Conservation (phyloP, 2,329 filamentous ascomycete species). For the Clonostachys rosea region DNA sequence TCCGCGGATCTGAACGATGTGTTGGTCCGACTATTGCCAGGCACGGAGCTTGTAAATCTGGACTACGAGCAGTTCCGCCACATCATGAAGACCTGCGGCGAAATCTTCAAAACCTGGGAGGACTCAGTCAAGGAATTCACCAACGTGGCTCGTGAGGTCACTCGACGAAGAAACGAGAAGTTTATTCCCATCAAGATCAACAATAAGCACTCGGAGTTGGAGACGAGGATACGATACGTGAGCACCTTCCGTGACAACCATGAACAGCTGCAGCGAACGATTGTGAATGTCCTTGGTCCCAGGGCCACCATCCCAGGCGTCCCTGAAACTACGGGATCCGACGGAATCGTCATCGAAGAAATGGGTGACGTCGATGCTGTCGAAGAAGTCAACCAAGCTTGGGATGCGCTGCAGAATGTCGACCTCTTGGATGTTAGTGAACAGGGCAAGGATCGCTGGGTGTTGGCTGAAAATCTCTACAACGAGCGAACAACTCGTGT, state of each 20-base stretch:
- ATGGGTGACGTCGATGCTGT: constrained; percentile 97
- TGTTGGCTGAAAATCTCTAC: constrained; percentile 90
- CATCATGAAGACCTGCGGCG: constrained; percentile 77
- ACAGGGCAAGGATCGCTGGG: constrained; percentile 88
- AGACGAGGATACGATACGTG: constrained; percentile 89
- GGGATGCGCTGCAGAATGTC: constrained; percentile 89
- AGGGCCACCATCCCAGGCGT: constrained; percentile 53
- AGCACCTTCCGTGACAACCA: constrained; percentile 94
- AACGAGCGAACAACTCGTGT: constrained; percentile 96
- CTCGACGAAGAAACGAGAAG: constrained; percentile 87
- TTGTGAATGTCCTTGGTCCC: constrained; percentile 91
- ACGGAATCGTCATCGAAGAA: constrained; percentile 78
- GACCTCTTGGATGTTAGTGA: constrained; percentile 89
- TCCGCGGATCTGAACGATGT: constrained; percentile 87
- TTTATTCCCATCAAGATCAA: constrained; percentile 98
- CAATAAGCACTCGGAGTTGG: constrained; percentile 81
- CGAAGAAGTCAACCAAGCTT: constrained; percentile 92
- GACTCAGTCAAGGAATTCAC: constrained; percentile 97
- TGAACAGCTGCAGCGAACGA: constrained; percentile 93
- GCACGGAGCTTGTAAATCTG: constrained; percentile 83
- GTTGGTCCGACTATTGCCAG: constrained; percentile 80
- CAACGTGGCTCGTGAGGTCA: constrained; percentile 93
- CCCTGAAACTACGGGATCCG: constrained; percentile 44
- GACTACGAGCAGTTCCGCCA: constrained; percentile 86
- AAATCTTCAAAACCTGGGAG: constrained; percentile 91